Conservation (phyloP, 2,329 filamentous ascomycete genomes). For the Acarospora socialis region DNA sequence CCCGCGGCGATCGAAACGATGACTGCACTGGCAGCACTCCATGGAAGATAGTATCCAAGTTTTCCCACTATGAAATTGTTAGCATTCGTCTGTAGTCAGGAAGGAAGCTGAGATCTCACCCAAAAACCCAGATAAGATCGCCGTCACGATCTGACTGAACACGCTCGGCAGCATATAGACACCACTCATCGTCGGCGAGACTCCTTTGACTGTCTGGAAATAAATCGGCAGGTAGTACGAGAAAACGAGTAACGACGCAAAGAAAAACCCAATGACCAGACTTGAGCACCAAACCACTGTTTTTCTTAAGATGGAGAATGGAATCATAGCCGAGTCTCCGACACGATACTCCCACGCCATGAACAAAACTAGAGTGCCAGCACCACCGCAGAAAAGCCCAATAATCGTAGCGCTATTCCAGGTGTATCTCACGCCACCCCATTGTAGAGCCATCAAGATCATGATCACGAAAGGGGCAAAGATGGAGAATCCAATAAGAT, state of each 20-base stretch:
- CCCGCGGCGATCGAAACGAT: slow-evolving; percentile 19
- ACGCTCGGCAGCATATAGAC: slow-evolving; percentile 15
- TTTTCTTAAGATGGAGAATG: slow-evolving; percentile 11
- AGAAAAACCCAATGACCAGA: slow-evolving; percentile 2
- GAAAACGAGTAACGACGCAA: slow-evolving; percentile 1
- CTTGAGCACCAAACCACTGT: slow-evolving; percentile 8
- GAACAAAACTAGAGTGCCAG: slow-evolving; percentile 19
- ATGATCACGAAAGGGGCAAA: slow-evolving; percentile 22
- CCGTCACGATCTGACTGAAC: slow-evolving; percentile 10
- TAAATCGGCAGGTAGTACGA: slow-evolving; percentile 11
- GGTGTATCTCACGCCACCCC: slow-evolving; percentile 19
- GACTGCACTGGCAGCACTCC: slow-evolving; percentile 15
- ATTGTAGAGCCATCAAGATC: slow-evolving; percentile 26
- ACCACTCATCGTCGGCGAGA: slow-evolving; percentile 13
- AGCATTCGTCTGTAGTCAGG: no score
- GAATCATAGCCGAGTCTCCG: slow-evolving; percentile 15
- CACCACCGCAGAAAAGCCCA: slow-evolving; percentile 22
- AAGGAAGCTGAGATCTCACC: slow-evolving; percentile 5
- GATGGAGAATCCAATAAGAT: slow-evolving; percentile 23
- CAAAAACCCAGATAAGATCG: slow-evolving; percentile 11
- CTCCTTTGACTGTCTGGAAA: slow-evolving; percentile 7
- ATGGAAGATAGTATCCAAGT: no score
- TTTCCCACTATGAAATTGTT: no score
- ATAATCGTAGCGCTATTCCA: slow-evolving; percentile 25
- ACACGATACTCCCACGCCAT: slow-evolving; percentile 12